A percentile compares a stretch with the other conserved stretches of the same genome.
Evolutionary conservation across 2,329 filamentous ascomycete species (phyloP).

Genomic region (Alternaria rosae): DNA sequence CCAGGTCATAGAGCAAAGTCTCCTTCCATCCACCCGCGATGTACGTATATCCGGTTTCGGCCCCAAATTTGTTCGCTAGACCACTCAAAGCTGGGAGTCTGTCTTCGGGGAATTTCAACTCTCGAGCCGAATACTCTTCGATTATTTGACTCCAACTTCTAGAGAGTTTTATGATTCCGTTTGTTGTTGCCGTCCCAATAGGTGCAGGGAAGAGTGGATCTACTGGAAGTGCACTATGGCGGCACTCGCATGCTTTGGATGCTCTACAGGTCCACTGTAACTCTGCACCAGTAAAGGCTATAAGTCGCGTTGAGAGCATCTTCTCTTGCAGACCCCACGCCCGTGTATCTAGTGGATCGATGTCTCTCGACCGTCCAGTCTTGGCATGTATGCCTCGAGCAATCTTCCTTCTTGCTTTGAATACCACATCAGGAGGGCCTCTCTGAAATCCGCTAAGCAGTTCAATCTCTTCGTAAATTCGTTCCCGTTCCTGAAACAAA

Average conservation of each 20-base stretch:
- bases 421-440: not conserved
- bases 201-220: not conserved
- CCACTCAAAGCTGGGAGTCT: not conserved
- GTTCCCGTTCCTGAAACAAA: not conserved
- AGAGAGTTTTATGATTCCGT: not conserved
- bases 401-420: conserved; percentile 10
- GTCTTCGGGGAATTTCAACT: not conserved
- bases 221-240: not conserved
- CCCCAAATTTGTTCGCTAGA: not conserved
- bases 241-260: conserved; percentile 4
- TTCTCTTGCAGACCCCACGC: conserved; percentile 8
- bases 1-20: not conserved
- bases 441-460: not conserved
- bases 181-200: not conserved
- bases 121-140: not conserved
- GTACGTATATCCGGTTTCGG: not conserved
- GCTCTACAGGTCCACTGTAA: conserved; percentile 8
- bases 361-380: not conserved
- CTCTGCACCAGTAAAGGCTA: conserved; percentile 7
- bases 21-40: not conserved
- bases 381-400: conserved; percentile 1
- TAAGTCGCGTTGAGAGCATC: conserved; percentile 2
- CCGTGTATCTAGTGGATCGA: not conserved
- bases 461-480: not conserved
- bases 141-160: not conserved